Evolutionary conservation across 73 alveolate genomes (phyloP).

Genomic region (Blepharisma japonicum): DNA sequence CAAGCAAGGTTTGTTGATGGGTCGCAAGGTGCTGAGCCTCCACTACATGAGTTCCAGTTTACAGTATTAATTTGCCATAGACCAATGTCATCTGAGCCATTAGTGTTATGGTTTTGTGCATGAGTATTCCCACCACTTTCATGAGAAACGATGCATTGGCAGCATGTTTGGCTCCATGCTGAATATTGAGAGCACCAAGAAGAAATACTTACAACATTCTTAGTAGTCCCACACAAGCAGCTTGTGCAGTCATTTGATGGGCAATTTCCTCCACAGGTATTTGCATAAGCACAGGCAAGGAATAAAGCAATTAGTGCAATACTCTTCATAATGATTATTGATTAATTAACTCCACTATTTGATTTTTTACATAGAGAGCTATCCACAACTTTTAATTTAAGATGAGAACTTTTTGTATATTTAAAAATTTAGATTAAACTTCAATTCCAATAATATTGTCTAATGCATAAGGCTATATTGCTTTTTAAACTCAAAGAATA

Average conservation of each 20-base stretch:
- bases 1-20: constrained; percentile 41
- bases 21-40: constrained; percentile 55
- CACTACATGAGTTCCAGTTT: constrained; percentile 61
- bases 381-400: too few species aligned
- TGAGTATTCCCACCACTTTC: constrained; percentile 59
- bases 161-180: constrained; percentile 57
- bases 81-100: constrained; percentile 52
- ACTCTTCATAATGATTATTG: too few species aligned
- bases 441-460: too few species aligned
- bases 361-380: too few species aligned
- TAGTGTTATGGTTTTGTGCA: constrained; percentile 38
- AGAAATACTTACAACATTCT: constrained; percentile 31
- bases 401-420: too few species aligned
- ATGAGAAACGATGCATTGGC: constrained; percentile 49
- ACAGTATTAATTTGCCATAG: constrained; percentile 48
- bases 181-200: constrained; percentile 38
- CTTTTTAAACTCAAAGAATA: too few species aligned
- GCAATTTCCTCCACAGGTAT: constrained; percentile 67
- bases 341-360: too few species aligned
- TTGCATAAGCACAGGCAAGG: constrained; percentile 36
- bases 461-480: too few species aligned
- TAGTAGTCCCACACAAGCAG: constrained; percentile 49
- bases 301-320: constrained; percentile 12
- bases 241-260: constrained; percentile 44
- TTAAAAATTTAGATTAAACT: too few species aligned